A percentile compares a stretch with the other conserved stretches of the same genome.
phyloP scores from a whole-genome alignment of 306 rosid genomes.

The Citrullus colocynthis region DNA sequence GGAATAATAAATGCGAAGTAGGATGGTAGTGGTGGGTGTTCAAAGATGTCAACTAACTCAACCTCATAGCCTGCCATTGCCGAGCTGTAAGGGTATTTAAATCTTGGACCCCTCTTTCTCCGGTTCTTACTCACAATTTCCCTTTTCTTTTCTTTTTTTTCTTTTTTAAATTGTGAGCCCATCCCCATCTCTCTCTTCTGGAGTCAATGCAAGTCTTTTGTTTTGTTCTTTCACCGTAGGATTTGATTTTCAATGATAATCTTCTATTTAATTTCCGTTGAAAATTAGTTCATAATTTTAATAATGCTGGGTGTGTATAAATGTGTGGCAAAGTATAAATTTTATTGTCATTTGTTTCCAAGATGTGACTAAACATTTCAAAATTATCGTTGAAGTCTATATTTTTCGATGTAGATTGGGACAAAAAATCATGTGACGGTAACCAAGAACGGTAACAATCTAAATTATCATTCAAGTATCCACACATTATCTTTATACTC shows the following conservation, averaged over 20 bases:
- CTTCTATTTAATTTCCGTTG: background rate
- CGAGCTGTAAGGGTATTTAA: background rate
- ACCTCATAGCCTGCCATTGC: background rate
- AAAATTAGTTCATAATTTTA: no score
- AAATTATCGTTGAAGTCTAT: no score
- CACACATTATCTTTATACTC: no score
- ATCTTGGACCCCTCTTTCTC: background rate
- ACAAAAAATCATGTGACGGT: no score
- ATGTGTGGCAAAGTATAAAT: no score
- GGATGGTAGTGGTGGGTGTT: constrained; percentile 9
- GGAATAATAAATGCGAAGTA: constrained; percentile 12
- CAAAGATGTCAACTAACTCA: constrained; percentile 7
- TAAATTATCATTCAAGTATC: no score
- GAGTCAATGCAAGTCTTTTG: background rate
- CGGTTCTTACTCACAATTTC: no score
- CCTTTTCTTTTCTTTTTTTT: background rate
- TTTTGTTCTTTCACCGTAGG: background rate
- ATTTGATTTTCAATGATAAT: background rate
- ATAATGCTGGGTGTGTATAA: no score
- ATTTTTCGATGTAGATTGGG: no score
- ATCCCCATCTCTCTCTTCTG: background rate
- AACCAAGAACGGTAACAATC: no score
- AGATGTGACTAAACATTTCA: no score
- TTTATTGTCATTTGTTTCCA: no score
- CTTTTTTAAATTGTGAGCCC: background rate